Percentiles rank a stretch among this genome's conserved stretches.
Evolutionary conservation across 352 stramenopile species (phyloP).

Genomic region (Blastocystis sp.): DNA sequence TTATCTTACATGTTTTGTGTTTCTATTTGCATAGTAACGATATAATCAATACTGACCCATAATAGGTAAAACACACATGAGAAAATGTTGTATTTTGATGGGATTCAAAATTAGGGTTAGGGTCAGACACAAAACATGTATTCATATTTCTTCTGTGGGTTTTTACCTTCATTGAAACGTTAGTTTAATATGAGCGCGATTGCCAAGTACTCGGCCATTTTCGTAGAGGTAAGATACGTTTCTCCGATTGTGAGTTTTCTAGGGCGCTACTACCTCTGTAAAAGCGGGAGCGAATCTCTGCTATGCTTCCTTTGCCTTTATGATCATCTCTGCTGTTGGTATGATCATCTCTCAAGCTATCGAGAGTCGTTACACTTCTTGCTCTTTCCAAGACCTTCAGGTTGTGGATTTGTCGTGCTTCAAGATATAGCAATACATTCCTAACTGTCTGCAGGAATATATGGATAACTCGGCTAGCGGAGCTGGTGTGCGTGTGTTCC

Average conservation of each 20-base stretch:
- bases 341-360: constrained; percentile 43
- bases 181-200: constrained; percentile 26
- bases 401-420: neutral
- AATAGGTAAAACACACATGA: too few relatives aligned
- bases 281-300: constrained; percentile 25
- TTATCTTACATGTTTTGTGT: neutral
- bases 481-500: neutral
- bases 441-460: neutral
- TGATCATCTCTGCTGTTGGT: neutral
- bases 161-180: neutral
- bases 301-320: neutral
- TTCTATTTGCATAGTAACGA: too few relatives aligned
- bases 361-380: neutral
- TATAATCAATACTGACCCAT: too few relatives aligned
- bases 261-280: constrained; percentile 49
- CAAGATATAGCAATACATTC: neutral
- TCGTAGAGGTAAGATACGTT: neutral
- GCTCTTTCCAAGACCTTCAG: neutral
- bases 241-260: neutral
- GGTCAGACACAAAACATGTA: neutral
- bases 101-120: neutral
- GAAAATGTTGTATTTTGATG: neutral
- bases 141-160: neutral
- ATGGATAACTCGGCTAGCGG: neutral
- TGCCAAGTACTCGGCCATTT: constrained; percentile 43